A percentile compares a stretch with the other conserved stretches of the same genome.
phyloP scores from a whole-genome alignment of 176 grass and related monocot genomes.

The Lolium rigidum region DNA sequence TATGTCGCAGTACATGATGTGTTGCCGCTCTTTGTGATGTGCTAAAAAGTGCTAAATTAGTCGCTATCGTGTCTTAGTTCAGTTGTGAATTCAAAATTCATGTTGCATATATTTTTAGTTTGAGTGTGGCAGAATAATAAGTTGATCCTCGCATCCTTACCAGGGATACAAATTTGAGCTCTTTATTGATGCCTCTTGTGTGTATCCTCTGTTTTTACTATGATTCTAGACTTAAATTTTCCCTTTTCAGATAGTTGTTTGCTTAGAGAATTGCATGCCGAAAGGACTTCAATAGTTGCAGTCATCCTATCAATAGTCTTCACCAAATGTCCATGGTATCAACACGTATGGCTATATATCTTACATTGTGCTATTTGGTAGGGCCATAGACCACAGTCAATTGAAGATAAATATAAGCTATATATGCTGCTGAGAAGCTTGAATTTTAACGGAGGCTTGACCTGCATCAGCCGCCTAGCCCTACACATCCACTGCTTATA shows the following conservation, averaged over 20 bases:
- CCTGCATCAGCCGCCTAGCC: constrained; percentile 3
- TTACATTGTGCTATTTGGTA: constrained; percentile 52
- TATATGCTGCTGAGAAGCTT: too few relatives aligned
- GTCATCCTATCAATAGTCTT: constrained; percentile 7
- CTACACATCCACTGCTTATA: too few relatives aligned
- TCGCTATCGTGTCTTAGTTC: not conserved
- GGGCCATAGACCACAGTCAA: constrained; percentile 86
- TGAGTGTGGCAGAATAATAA: not conserved
- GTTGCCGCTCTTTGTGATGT: not conserved
- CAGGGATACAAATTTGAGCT: not conserved
- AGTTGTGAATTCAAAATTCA: not conserved
- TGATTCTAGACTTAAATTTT: not conserved
- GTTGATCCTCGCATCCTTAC: not conserved
- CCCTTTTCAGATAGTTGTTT: not conserved
- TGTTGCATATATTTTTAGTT: not conserved
- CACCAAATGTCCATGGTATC: constrained; percentile 1
- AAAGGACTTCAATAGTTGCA: not conserved
- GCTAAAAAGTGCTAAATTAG: not conserved
- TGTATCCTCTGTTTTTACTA: not conserved
- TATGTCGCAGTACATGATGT: too few relatives aligned
- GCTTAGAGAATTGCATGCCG: not conserved
- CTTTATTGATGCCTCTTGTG: not conserved
- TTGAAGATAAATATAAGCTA: constrained; percentile 98
- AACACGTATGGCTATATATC: not conserved
- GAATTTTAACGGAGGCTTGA: too few relatives aligned